A percentile compares a stretch with the other conserved stretches of the same genome.
Evolutionary conservation across 2,329 filamentous ascomycete genomes (phyloP).

Genomic region (Phyllosticta citriasiana): DNA sequence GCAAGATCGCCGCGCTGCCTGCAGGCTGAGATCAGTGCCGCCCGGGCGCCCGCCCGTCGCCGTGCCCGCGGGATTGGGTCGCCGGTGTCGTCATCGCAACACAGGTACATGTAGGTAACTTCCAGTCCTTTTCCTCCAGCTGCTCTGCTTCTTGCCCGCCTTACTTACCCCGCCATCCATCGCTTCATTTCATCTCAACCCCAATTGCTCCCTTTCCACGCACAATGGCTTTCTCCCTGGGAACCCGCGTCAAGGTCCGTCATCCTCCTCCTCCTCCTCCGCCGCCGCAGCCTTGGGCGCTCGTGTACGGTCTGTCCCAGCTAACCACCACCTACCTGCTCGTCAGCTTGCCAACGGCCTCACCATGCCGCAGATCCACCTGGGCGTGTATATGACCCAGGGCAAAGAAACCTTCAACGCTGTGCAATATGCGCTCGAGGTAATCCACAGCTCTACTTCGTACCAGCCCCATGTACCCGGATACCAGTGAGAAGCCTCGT

Average conservation of each 20-base stretch:
- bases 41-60: not conserved
- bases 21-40: not conserved
- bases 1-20: not conserved
- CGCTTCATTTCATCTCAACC: not conserved
- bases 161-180: not conserved
- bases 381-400: slow-evolving; percentile 64
- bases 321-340: slow-evolving; percentile 11
- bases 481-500: not conserved
- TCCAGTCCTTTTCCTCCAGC: not conserved
- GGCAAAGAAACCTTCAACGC: slow-evolving; percentile 49
- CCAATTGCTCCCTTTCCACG: not conserved
- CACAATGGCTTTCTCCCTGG: slow-evolving; percentile 27
- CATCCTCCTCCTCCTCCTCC: not conserved
- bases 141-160: no score
- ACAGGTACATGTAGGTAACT: not conserved
- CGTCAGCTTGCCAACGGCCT: slow-evolving; percentile 49
- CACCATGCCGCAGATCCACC: slow-evolving; percentile 60
- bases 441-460: slow-evolving; percentile 12
- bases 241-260: slow-evolving; percentile 32
- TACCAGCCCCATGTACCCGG: not conserved
- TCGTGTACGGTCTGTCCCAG: slow-evolving; percentile 16
- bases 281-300: not conserved
- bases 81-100: not conserved
- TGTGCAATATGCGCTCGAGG: slow-evolving; percentile 48
- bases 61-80: not conserved